Conservation (phyloP, 192 early-diverging fungal genomes). For the Linnemannia hyalina region DNA sequence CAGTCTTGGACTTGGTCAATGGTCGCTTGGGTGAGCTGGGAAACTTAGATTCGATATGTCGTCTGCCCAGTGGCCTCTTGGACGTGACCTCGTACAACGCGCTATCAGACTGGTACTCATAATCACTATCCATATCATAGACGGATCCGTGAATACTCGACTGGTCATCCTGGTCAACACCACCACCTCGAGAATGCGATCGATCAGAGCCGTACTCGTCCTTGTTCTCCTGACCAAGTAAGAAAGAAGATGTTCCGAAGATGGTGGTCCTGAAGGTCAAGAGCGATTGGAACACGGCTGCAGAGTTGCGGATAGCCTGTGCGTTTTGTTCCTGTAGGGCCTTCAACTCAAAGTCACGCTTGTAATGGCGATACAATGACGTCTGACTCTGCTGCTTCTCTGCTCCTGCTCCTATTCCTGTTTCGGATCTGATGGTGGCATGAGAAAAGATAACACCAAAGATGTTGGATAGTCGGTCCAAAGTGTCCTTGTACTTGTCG, state of each 20-base stretch:
- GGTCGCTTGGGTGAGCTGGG: background rate
- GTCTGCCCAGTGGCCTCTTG: background rate
- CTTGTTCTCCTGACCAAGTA: background rate
- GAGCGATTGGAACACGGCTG: conserved; percentile 11
- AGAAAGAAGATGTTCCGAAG: conserved; percentile 14
- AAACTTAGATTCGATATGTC: background rate
- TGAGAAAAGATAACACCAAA: conserved; percentile 13
- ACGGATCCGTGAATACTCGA: background rate
- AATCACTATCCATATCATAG: background rate
- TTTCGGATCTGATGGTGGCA: background rate
- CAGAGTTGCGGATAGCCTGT: background rate
- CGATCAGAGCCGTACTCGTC: background rate
- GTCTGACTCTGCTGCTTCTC: background rate
- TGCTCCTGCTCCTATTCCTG: background rate
- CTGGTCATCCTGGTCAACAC: background rate
- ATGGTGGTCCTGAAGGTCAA: conserved; percentile 11
- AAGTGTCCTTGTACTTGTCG: background rate
- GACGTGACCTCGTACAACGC: background rate
- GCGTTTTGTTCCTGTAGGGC: conserved; percentile 4
- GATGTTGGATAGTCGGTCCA: background rate
- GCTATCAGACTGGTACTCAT: conserved; percentile 25
- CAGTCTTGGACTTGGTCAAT: background rate
- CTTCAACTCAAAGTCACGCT: conserved; percentile 22
- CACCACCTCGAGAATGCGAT: background rate
- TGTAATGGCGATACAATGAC: conserved; percentile 33